Conservation (phyloP, 306 rosid genomes). For the Cucumis hystrix region DNA sequence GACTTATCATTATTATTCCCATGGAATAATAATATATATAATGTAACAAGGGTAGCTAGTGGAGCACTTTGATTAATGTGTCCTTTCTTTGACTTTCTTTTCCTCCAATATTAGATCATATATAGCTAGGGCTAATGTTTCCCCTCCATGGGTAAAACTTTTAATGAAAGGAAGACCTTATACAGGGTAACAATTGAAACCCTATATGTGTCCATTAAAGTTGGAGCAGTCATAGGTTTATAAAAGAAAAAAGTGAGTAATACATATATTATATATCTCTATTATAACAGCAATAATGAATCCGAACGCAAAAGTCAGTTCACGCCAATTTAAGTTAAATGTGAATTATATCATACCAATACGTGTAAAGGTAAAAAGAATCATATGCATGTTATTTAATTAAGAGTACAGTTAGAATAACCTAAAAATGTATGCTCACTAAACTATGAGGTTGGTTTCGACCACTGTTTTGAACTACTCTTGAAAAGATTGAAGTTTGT, state of each 20-base stretch:
- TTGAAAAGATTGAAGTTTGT: too few relatives aligned
- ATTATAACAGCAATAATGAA: not conserved
- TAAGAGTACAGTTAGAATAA: too few relatives aligned
- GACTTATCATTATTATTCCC: not conserved
- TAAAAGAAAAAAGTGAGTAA: not conserved
- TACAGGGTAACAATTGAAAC: not conserved
- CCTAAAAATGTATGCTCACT: too few relatives aligned
- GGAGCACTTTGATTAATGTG: conserved; percentile 7
- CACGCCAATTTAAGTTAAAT: not conserved
- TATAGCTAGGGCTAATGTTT: not conserved
- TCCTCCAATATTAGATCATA: not conserved
- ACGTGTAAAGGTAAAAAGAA: too few relatives aligned
- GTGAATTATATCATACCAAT: too few relatives aligned
- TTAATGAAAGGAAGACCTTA: not conserved
- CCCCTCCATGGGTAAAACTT: not conserved
- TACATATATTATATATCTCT: not conserved
- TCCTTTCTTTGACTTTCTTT: conserved; percentile 6
- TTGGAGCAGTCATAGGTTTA: not conserved
- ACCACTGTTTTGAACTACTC: too few relatives aligned
- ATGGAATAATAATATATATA: not conserved
- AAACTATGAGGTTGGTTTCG: too few relatives aligned
- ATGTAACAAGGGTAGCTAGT: not conserved
- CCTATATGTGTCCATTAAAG: not conserved
- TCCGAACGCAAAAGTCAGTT: not conserved
- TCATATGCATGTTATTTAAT: too few relatives aligned